These are phyloP conservation scores for Diddensiella caesifluorescens DNA, from an alignment of 805 yeast species.

Conservation along the genomic window DNA sequence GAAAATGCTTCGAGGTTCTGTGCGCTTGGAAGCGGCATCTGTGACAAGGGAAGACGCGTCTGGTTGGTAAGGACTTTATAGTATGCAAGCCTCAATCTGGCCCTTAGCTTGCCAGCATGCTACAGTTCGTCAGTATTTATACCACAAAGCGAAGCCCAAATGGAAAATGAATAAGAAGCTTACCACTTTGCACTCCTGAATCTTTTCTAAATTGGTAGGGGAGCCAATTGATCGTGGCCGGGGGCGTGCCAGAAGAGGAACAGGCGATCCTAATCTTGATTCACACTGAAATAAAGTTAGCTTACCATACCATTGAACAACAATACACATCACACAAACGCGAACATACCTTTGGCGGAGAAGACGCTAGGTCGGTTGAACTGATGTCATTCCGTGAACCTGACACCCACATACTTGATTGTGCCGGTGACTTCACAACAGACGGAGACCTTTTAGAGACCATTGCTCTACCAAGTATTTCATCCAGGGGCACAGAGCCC, in stretches of 20 bases:
- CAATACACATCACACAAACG: too few species aligned
- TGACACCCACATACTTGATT: too few species aligned
- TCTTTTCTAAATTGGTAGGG: too few species aligned
- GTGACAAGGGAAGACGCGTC: conserved; percentile 25
- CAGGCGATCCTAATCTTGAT: conserved; percentile 15
- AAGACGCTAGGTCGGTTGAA: too few species aligned
- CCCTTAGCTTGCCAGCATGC: conserved; percentile 28
- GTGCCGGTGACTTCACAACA: too few species aligned
- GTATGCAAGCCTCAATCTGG: conserved; percentile 32
- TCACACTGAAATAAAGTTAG: conserved; percentile 3
- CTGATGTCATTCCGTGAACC: too few species aligned
- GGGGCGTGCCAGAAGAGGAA: conserved; percentile 15
- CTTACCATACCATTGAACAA: too few species aligned
- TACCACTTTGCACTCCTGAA: conserved; percentile 3
- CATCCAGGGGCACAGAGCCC: too few species aligned
- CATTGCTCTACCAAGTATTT: too few species aligned
- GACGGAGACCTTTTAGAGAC: too few species aligned
- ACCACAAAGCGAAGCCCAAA: neutral
- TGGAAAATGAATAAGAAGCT: neutral
- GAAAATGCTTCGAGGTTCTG: neutral
- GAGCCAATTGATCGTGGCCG: too few species aligned
- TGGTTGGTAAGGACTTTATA: conserved; percentile 33
- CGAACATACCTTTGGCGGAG: too few species aligned
- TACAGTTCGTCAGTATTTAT: conserved; percentile 7
- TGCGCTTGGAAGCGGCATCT: conserved; percentile 19